Conservation (phyloP, 768 basidiomycete species). For the Tremella yokohamensis region DNA sequence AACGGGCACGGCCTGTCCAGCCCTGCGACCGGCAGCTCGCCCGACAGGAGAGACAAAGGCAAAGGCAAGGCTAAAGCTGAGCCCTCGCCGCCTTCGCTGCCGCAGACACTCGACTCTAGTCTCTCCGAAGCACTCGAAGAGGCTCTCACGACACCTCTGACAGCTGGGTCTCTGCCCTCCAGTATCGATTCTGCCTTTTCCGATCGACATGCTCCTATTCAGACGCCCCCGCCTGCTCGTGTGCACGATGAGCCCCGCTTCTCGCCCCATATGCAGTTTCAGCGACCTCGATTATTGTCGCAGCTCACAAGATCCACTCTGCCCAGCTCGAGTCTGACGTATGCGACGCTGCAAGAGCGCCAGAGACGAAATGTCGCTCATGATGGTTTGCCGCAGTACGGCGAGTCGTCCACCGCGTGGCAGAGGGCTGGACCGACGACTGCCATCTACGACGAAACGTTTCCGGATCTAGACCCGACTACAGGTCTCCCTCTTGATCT, state of each 20-base stretch:
- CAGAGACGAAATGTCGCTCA: neutral
- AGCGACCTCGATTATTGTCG: constrained; percentile 30
- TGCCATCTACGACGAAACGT: constrained; percentile 18
- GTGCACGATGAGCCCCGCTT: constrained; percentile 14
- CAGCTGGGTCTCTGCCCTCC: constrained; percentile 14
- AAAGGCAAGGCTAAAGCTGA: constrained; percentile 11
- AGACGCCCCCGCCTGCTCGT: constrained; percentile 34
- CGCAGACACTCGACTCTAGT: neutral
- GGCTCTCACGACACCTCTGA: constrained; percentile 15
- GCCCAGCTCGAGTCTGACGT: constrained; percentile 35
- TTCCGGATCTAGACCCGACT: constrained; percentile 41
- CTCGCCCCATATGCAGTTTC: constrained; percentile 4
- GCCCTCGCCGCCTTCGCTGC: neutral
- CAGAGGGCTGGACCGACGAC: constrained; percentile 16
- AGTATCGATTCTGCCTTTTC: constrained; percentile 14
- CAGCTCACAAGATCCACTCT: constrained; percentile 37
- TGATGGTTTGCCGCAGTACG: constrained; percentile 7
- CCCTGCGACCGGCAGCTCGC: too few species aligned
- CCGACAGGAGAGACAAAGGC: constrained; percentile 13
- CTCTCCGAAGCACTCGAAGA: constrained; percentile 10
- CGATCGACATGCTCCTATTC: constrained; percentile 21
- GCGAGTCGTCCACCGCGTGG: constrained; percentile 27
- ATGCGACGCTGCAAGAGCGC: constrained; percentile 15
- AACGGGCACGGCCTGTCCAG: too few species aligned
- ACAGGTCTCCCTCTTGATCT: constrained; percentile 32